A percentile compares a stretch with the other conserved stretches of the same genome.
Conservation (phyloP, 1,284 basidiomycete genomes). For the Thecaphora frezii region DNA sequence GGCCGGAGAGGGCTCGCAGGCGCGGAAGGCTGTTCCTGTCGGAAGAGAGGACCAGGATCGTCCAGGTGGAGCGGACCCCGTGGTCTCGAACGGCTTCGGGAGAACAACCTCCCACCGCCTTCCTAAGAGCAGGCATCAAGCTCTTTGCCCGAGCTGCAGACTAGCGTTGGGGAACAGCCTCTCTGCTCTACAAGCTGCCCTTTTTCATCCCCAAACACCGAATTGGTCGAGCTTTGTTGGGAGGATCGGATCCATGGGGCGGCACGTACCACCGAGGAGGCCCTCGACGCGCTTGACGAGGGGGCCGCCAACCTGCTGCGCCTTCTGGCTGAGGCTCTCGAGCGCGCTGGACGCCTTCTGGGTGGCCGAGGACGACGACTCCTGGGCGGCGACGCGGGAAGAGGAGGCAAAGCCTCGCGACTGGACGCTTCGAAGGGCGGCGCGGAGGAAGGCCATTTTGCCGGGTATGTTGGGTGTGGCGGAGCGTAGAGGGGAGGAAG, state of each 20-base stretch:
- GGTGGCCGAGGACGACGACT: not conserved
- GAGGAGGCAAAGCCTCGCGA: constrained; percentile 2
- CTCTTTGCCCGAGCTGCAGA: no score
- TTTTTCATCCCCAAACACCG: no score
- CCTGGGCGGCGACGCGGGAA: not conserved
- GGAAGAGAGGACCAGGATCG: not conserved
- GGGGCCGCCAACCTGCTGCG: constrained; percentile 47
- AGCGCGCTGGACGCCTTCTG: constrained; percentile 28
- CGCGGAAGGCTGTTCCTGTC: no score
- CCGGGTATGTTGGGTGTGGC: constrained; percentile 6
- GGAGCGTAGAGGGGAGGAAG: constrained; percentile 7
- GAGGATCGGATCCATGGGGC: not conserved
- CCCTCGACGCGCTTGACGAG: constrained; percentile 37
- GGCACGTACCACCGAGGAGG: constrained; percentile 46
- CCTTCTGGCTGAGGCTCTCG: constrained; percentile 38
- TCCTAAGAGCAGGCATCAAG: no score
- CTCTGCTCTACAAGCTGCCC: no score
- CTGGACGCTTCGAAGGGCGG: constrained; percentile 2
- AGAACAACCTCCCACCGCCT: no score
- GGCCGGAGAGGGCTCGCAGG: no score
- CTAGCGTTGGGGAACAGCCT: no score
- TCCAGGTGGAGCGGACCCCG: no score
- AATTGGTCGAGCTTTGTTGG: not conserved
- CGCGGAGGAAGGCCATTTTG: constrained; percentile 4
- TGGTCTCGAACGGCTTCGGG: no score